A percentile compares a stretch with the other conserved stretches of the same genome.
phyloP scores from a whole-genome alignment of 768 basidiomycete species.

The Gloeophyllum trabeum region DNA sequence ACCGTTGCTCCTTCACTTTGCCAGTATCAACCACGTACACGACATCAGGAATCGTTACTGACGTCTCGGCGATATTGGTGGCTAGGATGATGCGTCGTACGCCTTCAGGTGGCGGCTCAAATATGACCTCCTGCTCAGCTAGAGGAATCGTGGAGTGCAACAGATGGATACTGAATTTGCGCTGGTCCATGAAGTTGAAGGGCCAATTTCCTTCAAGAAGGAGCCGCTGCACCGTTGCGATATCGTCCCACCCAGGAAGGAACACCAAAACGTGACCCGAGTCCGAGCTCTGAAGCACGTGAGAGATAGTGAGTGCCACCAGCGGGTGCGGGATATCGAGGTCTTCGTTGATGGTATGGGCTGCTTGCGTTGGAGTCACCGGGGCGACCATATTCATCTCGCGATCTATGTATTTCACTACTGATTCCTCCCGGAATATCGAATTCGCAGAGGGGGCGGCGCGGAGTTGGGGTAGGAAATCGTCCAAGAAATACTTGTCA shows the following conservation, averaged over 20 bases:
- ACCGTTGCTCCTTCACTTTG: conserved; percentile 80
- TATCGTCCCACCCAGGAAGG: conserved; percentile 91
- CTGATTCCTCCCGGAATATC: conserved; percentile 63
- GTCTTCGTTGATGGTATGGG: conserved; percentile 35
- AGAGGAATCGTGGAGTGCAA: conserved; percentile 87
- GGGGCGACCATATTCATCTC: conserved; percentile 30
- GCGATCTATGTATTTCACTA: conserved; percentile 58
- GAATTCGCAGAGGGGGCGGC: conserved; percentile 31
- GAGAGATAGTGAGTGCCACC: conserved; percentile 69
- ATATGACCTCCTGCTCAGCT: conserved; percentile 81
- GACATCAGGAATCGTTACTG: conserved; percentile 90
- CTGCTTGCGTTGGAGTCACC: conserved; percentile 2
- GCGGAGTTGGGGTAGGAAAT: conserved; percentile 47
- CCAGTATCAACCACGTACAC: conserved; percentile 90
- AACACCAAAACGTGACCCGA: conserved; percentile 88
- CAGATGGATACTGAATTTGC: conserved; percentile 60
- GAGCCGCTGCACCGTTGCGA: conserved; percentile 54
- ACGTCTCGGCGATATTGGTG: conserved; percentile 94
- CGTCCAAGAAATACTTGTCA: conserved; percentile 68
- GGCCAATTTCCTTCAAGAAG: conserved; percentile 43
- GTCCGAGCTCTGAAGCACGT: conserved; percentile 61
- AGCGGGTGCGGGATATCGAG: conserved; percentile 74
- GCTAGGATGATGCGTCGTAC: conserved; percentile 83
- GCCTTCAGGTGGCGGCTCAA: conserved; percentile 68
- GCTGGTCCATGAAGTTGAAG: conserved; percentile 47